Evolutionary conservation across 2,329 filamentous ascomycete genomes (phyloP).

Genomic region (Claviceps arundinis): DNA sequence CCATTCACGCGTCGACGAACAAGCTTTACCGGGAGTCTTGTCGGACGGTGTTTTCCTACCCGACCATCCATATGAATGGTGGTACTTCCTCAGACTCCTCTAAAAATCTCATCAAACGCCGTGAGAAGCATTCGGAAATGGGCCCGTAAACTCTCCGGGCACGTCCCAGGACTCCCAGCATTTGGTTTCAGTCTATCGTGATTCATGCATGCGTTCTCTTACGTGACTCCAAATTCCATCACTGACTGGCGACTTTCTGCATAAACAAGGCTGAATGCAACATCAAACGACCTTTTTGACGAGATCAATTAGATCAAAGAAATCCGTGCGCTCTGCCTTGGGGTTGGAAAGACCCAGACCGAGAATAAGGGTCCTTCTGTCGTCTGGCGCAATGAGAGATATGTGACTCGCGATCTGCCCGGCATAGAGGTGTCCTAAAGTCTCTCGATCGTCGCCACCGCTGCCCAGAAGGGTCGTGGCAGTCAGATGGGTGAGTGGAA

Average conservation of each 20-base stretch:
- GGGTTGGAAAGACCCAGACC: conserved; percentile 44
- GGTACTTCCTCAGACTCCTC: not conserved
- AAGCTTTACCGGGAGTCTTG: not conserved
- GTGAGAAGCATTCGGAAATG: not conserved
- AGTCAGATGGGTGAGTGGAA: conserved; percentile 72
- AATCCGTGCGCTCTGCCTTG: conserved; percentile 39
- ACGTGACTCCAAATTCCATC: not conserved
- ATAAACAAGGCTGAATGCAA: not conserved
- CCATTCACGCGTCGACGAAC: not conserved
- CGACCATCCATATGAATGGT: not conserved
- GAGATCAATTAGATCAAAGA: conserved; percentile 53
- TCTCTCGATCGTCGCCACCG: conserved; percentile 66
- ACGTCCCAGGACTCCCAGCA: not conserved
- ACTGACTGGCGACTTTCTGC: not conserved
- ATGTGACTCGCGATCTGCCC: conserved; percentile 79
- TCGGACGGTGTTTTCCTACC: not conserved
- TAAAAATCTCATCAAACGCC: not conserved
- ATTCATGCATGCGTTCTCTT: not conserved
- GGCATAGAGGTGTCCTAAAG: conserved; percentile 75
- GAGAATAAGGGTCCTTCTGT: conserved; percentile 46
- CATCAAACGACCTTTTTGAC: conserved; percentile 40
- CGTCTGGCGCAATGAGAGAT: conserved; percentile 53
- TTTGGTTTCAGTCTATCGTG: not conserved
- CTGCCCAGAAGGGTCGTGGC: conserved; percentile 79
- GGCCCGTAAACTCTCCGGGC: not conserved